phyloP scores from a whole-genome alignment of 768 basidiomycete species.

The Pleurotus salmoneostramineus region DNA sequence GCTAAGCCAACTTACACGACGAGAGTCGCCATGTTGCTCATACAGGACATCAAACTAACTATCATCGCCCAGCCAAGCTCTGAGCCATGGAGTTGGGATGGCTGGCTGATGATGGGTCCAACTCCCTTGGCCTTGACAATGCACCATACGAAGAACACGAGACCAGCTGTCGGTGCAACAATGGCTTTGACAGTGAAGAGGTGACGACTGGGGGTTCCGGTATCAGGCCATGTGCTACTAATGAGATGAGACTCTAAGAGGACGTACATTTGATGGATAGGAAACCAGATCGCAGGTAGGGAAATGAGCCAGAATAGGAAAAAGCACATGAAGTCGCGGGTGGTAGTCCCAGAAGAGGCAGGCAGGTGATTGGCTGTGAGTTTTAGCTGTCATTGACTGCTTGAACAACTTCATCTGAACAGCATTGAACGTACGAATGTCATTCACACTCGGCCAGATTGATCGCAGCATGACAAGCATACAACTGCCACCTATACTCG shows the following conservation, averaged over 20 bases:
- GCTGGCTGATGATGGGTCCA: slow-evolving; percentile 68
- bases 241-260: neutral
- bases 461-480: slow-evolving; percentile 70
- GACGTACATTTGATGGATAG: slow-evolving; percentile 73
- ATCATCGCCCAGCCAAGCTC: slow-evolving; percentile 77
- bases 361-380: slow-evolving; percentile 64
- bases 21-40: slow-evolving; percentile 77
- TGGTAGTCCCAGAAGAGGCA: slow-evolving; percentile 68
- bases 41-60: slow-evolving; percentile 67
- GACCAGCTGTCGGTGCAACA: slow-evolving; percentile 65
- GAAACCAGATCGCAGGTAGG: slow-evolving; percentile 79
- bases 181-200: slow-evolving; percentile 79
- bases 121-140: slow-evolving; percentile 75
- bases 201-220: slow-evolving; percentile 45
- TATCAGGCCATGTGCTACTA: slow-evolving; percentile 9
- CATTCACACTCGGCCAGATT: slow-evolving; percentile 72
- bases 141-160: slow-evolving; percentile 75
- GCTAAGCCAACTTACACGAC: slow-evolving; percentile 43
- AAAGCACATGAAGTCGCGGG: slow-evolving; percentile 77
- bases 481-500: slow-evolving; percentile 81
- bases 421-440: slow-evolving; percentile 53
- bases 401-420: neutral
- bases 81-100: slow-evolving; percentile 58
- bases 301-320: slow-evolving; percentile 85
- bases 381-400: neutral